These are phyloP conservation scores for Ajuga reptans DNA, from an alignment of 305 asterid genomes.

Conservation along the genomic window DNA sequence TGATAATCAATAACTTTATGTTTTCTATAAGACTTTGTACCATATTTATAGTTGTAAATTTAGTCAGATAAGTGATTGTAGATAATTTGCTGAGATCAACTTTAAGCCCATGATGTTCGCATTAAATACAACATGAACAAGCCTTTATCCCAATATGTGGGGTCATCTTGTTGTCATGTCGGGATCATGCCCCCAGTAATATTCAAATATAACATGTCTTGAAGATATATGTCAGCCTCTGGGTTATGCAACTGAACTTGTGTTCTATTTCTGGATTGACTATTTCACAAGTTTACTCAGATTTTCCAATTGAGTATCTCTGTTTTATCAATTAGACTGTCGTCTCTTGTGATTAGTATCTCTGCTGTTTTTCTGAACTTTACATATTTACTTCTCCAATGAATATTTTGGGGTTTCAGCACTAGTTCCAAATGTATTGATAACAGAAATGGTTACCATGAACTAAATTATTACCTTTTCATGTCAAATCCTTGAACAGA, in stretches of 20 bases:
- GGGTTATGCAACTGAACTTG: neutral
- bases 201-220: neutral
- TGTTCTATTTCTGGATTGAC: slow-evolving; percentile 1
- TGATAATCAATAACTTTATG: neutral
- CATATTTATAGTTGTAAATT: neutral
- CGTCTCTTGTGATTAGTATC: neutral
- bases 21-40: neutral
- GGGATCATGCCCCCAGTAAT: no score
- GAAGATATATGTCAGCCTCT: neutral
- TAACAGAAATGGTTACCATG: slow-evolving; percentile 15
- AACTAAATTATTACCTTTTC: slow-evolving; percentile 27
- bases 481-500: slow-evolving; percentile 42
- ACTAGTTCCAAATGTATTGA: neutral
- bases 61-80: neutral
- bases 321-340: neutral
- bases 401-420: slow-evolving; percentile 5
- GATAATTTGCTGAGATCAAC: neutral
- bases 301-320: neutral
- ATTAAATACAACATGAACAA: no score
- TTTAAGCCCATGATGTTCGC: slow-evolving; percentile 2
- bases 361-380: neutral
- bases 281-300: neutral
- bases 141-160: no score
- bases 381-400: slow-evolving; percentile 1
- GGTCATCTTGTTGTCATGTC: no score